Evolutionary conservation across 148 eudicot genomes (phyloP), one percentile per base, ranked within the genome.

Genomic region (Diospyros kaki): DNA sequence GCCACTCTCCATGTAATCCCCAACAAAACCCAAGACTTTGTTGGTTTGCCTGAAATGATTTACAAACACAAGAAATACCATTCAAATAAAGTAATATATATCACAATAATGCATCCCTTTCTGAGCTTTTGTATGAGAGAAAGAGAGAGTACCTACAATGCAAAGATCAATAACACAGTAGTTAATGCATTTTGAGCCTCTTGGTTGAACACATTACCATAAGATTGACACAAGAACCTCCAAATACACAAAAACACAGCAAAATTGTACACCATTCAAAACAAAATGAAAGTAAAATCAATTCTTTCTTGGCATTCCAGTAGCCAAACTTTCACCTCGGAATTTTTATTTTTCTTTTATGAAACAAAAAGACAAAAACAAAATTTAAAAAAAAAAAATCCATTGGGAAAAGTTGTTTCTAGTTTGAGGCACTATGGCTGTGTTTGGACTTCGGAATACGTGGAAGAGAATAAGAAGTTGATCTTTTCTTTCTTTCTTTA

Each of bases 1-100:
- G 80, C 69, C 83, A 78, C 86, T 88, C 84, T 80, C 84, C 84
- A 66, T 82, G 82, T 78, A 73, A 81, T 72, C 67, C 73, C 75
- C 75, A 75, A 65, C 81, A 81, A 71, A 81, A 81, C 76, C 84
- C 86, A 43, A 28, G 28, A 28, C 28, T 28, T 28, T 28, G 28
- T 28, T 3, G 2, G n/a, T 61, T 28, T 14, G 48, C 76, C 58
- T 39, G 28, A 72, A 55, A 50, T 56, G 0, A 44, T 41, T 64
- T 71, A 79, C 58, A 69, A 28, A 28, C 68, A 64, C 80, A 72
- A 58, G 56, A 81, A 68, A 63, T 53, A 64, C 80, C 68, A 46
- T 68, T 55, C 68, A 52, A 72, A 66, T 52, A n/a, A 15, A 66
- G 52, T 56, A 75, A 66, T 40, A 52, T 54, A 28, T 6, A 60